These are phyloP conservation scores for Dactylellina leptospora DNA, from an alignment of 2,329 filamentous ascomycete species.

Conservation along the genomic window DNA sequence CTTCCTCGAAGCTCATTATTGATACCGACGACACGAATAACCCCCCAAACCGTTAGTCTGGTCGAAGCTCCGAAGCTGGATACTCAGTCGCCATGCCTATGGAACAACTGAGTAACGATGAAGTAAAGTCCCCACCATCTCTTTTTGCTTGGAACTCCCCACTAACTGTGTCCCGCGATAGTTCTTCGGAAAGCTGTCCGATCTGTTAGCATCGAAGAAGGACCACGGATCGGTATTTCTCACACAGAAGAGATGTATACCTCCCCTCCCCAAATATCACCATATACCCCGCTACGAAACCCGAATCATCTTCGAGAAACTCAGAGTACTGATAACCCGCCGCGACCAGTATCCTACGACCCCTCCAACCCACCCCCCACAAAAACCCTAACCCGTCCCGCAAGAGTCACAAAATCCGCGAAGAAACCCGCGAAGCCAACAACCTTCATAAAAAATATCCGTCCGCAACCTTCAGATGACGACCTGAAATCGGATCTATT, in stretches of 20 bases:
- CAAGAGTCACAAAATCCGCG: conserved; percentile 56
- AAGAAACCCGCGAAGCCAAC: conserved; percentile 58
- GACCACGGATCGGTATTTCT: conserved; percentile 78
- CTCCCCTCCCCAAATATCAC: neutral
- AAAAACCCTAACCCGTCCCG: conserved; percentile 55
- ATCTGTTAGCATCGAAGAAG: conserved; percentile 74
- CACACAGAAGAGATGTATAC: conserved; percentile 77
- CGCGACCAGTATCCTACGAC: conserved; percentile 31
- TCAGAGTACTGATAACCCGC: neutral
- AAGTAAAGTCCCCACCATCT: conserved; percentile 62
- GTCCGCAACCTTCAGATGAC: conserved; percentile 62
- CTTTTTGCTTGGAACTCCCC: too few species aligned
- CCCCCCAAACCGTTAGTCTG: neutral
- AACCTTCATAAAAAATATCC: conserved; percentile 36
- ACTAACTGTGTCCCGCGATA: too few species aligned
- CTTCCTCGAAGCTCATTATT: neutral
- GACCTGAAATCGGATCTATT: conserved; percentile 71
- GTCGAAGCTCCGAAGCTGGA: neutral
- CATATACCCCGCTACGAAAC: neutral
- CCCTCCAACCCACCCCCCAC: conserved; percentile 48
- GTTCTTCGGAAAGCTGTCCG: conserved; percentile 76
- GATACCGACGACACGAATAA: neutral
- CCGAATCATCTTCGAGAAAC: neutral
- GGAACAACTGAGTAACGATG: conserved; percentile 69
- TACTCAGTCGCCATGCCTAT: conserved; percentile 61